Evolutionary conservation across 345 rosid genomes (phyloP).

Genomic region (Microthlaspi erraticum): DNA sequence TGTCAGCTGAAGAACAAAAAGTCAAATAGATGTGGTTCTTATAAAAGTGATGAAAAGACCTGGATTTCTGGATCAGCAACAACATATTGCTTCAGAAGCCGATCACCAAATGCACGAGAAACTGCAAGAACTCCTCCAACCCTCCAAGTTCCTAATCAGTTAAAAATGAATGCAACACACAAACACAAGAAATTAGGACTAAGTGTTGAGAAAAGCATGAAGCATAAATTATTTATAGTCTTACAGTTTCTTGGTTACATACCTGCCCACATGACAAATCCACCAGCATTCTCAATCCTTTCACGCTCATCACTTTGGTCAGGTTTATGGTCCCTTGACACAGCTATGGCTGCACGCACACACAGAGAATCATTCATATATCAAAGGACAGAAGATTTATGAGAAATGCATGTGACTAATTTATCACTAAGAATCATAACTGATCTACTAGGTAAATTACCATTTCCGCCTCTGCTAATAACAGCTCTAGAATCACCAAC

Average conservation of each 20-base stretch:
- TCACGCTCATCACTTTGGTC: constrained; percentile 97
- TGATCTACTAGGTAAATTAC: constrained; percentile 43
- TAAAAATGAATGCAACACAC: constrained; percentile 1
- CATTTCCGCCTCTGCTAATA: constrained; percentile 87
- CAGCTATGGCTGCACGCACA: constrained; percentile 73
- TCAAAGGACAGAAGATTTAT: constrained; percentile 2
- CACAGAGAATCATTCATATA: not conserved
- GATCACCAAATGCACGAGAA: constrained; percentile 98
- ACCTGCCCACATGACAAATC: constrained; percentile 99
- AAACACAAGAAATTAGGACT: not conserved
- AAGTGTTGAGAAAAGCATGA: not conserved
- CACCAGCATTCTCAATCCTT: constrained; percentile 97
- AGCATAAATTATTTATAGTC: not conserved
- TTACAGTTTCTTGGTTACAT: constrained; percentile 34
- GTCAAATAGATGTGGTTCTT: not conserved
- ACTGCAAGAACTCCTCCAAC: constrained; percentile 99
- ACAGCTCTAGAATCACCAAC: constrained; percentile 99
- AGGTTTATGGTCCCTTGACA: constrained; percentile 96
- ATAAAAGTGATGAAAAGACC: constrained; percentile 42
- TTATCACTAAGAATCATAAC: constrained; percentile 1
- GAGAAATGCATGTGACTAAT: not conserved
- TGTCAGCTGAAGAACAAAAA: constrained; percentile 7
- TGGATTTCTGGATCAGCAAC: constrained; percentile 98
- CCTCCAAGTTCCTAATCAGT: constrained; percentile 87
- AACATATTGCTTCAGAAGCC: constrained; percentile 92